Percentiles rank a stretch among this genome's conserved stretches.
phyloP scores from a whole-genome alignment of 169 alveolate species.

The Cystoisospora suis region DNA sequence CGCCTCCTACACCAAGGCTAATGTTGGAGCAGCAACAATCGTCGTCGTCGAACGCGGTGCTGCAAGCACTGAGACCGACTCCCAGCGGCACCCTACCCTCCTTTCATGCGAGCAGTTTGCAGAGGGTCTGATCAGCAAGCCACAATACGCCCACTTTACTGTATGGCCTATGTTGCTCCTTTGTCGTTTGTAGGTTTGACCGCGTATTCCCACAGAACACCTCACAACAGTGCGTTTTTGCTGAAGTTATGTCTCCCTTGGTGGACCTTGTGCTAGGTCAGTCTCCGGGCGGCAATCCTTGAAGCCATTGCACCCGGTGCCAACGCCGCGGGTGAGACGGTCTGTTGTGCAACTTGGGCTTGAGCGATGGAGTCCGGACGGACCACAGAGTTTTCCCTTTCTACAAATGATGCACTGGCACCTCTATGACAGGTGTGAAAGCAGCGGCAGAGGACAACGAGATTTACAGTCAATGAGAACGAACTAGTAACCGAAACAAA shows the following conservation, averaged over 20 bases:
- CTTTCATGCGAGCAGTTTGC: neutral
- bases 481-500: too few relatives aligned
- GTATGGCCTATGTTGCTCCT: neutral
- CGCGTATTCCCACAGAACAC: neutral
- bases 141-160: neutral
- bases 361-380: too few relatives aligned
- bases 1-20: too few relatives aligned
- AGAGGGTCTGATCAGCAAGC: neutral
- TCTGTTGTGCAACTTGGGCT: too few relatives aligned
- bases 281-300: too few relatives aligned
- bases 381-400: too few relatives aligned
- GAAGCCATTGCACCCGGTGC: too few relatives aligned
- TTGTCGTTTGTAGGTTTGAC: neutral
- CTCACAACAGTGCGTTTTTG: neutral
- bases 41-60: neutral
- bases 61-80: neutral
- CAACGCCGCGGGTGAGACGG: too few relatives aligned
- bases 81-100: neutral
- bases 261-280: slow-evolving; percentile 18
- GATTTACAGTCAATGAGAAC: too few relatives aligned
- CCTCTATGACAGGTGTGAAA: too few relatives aligned
- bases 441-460: too few relatives aligned
- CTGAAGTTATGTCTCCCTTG: neutral
- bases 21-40: neutral
- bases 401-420: too few relatives aligned